These are phyloP conservation scores for Drosera spatulata DNA, from an alignment of 179 eudicot species.

Conservation along the genomic window DNA sequence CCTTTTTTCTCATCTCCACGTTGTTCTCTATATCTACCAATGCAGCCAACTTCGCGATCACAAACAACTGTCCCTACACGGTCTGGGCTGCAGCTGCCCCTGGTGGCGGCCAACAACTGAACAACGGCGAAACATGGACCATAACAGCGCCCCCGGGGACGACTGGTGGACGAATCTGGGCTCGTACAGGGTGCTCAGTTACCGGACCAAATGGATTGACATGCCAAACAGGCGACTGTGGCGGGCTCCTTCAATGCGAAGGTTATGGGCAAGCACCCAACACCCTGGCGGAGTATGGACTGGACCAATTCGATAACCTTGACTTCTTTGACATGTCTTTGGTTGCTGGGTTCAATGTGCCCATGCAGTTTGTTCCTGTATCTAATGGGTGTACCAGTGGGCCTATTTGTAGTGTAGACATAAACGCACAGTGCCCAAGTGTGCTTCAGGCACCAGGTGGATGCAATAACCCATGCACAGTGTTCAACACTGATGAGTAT, in stretches of 20 bases:
- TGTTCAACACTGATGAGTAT: conserved; percentile 24
- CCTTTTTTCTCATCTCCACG: conserved; percentile 4
- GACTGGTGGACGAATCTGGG: conserved; percentile 23
- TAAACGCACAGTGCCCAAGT: conserved; percentile 21
- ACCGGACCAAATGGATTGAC: conserved; percentile 8
- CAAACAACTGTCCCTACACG: conserved; percentile 20
- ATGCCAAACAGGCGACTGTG: conserved; percentile 30
- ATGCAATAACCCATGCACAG: conserved; percentile 37
- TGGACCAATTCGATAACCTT: conserved; percentile 13
- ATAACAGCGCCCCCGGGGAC: conserved; percentile 11
- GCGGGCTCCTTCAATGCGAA: conserved; percentile 24
- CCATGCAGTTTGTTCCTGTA: conserved; percentile 18
- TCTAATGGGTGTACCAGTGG: conserved; percentile 14
- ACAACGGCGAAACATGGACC: conserved; percentile 19
- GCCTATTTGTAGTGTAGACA: conserved; percentile 14
- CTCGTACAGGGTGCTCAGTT: conserved; percentile 22
- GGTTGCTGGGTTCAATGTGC: conserved; percentile 35
- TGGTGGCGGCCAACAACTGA: conserved; percentile 24
- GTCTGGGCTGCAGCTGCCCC: conserved; percentile 32
- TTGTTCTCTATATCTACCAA: conserved; percentile 7
- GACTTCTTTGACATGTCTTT: conserved; percentile 25
- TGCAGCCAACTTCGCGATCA: conserved; percentile 21
- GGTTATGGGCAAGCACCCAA: conserved; percentile 22
- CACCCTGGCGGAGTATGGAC: conserved; percentile 29
- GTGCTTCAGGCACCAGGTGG: conserved; percentile 23